Conservation (phyloP, 2,329 filamentous ascomycete species). For the Botryosphaeria agaves region DNA sequence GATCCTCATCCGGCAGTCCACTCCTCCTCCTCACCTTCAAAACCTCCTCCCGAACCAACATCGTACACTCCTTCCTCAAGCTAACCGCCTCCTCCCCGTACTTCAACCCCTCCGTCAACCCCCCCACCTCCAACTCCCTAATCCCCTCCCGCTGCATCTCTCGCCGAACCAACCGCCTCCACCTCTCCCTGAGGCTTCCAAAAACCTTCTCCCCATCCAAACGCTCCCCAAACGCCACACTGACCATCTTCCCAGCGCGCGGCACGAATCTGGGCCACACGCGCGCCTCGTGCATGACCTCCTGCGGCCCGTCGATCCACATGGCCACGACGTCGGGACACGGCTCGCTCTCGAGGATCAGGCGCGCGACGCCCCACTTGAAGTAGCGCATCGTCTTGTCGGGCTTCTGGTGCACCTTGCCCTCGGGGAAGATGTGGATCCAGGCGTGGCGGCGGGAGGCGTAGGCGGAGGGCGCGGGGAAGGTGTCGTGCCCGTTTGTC, state of each 20-base stretch:
- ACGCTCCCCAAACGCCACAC: conserved; percentile 61
- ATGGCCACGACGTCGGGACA: conserved; percentile 83
- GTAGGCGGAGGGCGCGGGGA: conserved; percentile 56
- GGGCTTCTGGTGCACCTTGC: conserved; percentile 77
- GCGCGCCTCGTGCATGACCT: conserved; percentile 75
- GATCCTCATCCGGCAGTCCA: conserved; percentile 67
- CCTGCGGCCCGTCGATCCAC: conserved; percentile 80
- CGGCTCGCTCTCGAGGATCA: conserved; percentile 79
- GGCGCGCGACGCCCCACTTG: conserved; percentile 87
- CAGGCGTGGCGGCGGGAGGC: conserved; percentile 55
- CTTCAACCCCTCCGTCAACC: conserved; percentile 47
- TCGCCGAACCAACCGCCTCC: conserved; percentile 43
- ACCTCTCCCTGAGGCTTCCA: conserved; percentile 56
- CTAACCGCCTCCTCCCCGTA: conserved; percentile 57
- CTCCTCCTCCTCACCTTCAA: conserved; percentile 54
- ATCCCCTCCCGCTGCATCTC: conserved; percentile 17
- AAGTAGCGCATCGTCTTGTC: conserved; percentile 78
- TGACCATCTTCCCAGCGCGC: conserved; percentile 50
- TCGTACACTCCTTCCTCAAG: conserved; percentile 64
- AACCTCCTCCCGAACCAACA: conserved; percentile 61
- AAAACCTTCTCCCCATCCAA: conserved; percentile 60
- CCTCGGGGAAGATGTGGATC: conserved; percentile 95
- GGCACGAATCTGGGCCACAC: conserved; percentile 68
- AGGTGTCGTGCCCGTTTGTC: conserved; percentile 48
- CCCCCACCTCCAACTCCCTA: conserved; percentile 30